Evolutionary conservation across 2,329 filamentous ascomycete species (phyloP).

Genomic region (Fusarium miscanthi): DNA sequence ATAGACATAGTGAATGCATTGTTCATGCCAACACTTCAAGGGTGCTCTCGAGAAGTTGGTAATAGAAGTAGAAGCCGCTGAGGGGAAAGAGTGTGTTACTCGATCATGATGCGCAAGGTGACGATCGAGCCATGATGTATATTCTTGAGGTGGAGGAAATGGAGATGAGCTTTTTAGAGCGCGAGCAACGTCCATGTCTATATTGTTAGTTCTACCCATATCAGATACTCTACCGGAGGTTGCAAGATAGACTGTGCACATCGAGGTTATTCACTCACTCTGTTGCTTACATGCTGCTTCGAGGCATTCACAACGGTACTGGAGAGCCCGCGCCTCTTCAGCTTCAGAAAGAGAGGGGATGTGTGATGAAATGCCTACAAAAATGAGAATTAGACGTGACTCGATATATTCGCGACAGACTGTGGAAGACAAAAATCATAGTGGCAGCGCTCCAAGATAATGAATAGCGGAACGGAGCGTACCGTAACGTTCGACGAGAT

Average conservation of each 20-base stretch:
- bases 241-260: not conserved
- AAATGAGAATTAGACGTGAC: conserved; percentile 30
- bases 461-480: conserved; percentile 41
- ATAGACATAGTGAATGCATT: conserved; percentile 68
- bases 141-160: conserved; percentile 57
- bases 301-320: conserved; percentile 69
- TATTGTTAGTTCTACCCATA: conserved; percentile 32
- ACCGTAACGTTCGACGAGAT: conserved; percentile 63
- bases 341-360: conserved; percentile 63
- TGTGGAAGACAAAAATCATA: conserved; percentile 13
- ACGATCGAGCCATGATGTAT: conserved; percentile 63
- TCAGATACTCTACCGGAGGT: not conserved
- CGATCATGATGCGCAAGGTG: conserved; percentile 63
- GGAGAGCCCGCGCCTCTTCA: conserved; percentile 67
- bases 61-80: conserved; percentile 21
- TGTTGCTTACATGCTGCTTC: conserved; percentile 61
- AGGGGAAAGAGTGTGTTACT: conserved; percentile 52
- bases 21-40: conserved; percentile 66
- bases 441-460: conserved; percentile 13
- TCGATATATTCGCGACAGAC: conserved; percentile 3
- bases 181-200: conserved; percentile 49
- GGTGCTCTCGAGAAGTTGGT: conserved; percentile 38
- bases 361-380: conserved; percentile 45
- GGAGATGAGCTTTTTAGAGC: conserved; percentile 45
- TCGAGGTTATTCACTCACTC: conserved; percentile 41